Evolutionary conservation across 2,329 filamentous ascomycete species (phyloP).

Genomic region (Keithomyces neogunnii): DNA sequence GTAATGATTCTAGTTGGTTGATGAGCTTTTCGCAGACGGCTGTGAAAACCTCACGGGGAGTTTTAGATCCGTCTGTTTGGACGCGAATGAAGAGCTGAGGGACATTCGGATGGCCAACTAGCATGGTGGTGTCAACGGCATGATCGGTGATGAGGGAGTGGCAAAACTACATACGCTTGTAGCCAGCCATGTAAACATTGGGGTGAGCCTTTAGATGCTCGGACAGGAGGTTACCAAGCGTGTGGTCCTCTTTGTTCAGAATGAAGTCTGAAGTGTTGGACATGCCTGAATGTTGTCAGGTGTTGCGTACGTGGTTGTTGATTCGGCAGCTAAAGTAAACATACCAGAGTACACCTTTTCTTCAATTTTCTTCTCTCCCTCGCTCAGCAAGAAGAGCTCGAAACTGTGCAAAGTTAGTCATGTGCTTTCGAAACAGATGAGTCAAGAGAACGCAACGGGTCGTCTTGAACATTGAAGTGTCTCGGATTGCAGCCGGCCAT

Average conservation of each 20-base stretch:
- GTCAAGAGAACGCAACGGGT: constrained; percentile 21
- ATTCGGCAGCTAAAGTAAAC: constrained; percentile 20
- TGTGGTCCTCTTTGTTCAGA: constrained; percentile 95
- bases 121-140: not conserved
- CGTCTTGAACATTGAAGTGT: constrained; percentile 30
- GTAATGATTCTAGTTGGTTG: constrained; percentile 68
- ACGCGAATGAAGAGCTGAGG: constrained; percentile 64
- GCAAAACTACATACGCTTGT: constrained; percentile 58
- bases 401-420: constrained; percentile 50
- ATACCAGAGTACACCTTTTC: constrained; percentile 82
- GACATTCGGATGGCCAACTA: constrained; percentile 51
- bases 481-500: constrained; percentile 30
- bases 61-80: constrained; percentile 82
- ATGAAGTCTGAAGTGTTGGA: constrained; percentile 93
- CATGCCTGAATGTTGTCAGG: constrained; percentile 45
- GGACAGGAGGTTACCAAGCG: constrained; percentile 80
- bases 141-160: constrained; percentile 23
- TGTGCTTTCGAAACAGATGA: not conserved
- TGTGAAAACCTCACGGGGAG: constrained; percentile 81
- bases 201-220: constrained; percentile 77
- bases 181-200: constrained; percentile 83
- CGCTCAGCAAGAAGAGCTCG: constrained; percentile 81
- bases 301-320: not conserved
- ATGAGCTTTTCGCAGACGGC: constrained; percentile 76
- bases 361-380: constrained; percentile 90